phyloP scores from a whole-genome alignment of 345 rosid genomes.

The Ceriops tagal region DNA sequence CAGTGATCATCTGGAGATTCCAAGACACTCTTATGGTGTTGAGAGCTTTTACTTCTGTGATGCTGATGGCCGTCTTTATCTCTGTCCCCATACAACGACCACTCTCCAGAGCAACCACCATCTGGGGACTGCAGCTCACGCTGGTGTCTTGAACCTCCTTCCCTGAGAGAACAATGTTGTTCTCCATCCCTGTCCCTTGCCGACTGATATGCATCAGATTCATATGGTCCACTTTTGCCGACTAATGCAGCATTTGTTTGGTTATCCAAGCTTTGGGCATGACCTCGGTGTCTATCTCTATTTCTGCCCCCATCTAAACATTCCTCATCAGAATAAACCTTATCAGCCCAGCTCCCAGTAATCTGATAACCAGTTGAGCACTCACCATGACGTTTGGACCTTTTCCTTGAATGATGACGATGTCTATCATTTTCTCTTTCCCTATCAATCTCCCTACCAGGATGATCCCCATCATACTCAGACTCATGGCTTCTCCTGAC shows the following conservation, averaged over 20 bases:
- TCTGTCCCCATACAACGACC: slow-evolving; percentile 16
- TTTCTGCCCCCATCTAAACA: slow-evolving; percentile 22
- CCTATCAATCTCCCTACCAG: slow-evolving; percentile 23
- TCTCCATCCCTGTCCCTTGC: slow-evolving; percentile 22
- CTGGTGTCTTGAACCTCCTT: slow-evolving; percentile 28
- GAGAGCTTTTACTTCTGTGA: slow-evolving; percentile 17
- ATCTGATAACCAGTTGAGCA: slow-evolving; percentile 23
- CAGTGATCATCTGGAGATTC: slow-evolving; percentile 19
- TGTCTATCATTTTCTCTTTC: slow-evolving; percentile 24
- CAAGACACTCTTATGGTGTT: slow-evolving; percentile 9
- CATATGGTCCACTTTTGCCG: slow-evolving; percentile 9
- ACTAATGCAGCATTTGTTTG: slow-evolving; percentile 1
- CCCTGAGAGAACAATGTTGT: neutral
- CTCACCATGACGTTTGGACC: slow-evolving; percentile 21
- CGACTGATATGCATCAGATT: slow-evolving; percentile 14
- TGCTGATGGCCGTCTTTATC: slow-evolving; percentile 17
- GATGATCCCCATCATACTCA: slow-evolving; percentile 34
- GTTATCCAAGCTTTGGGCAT: slow-evolving; percentile 14
- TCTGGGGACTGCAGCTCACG: slow-evolving; percentile 22
- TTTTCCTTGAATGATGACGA: slow-evolving; percentile 8
- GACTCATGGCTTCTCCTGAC: slow-evolving; percentile 27
- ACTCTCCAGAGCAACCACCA: slow-evolving; percentile 15
- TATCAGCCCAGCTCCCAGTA: slow-evolving; percentile 15
- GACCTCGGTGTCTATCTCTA: slow-evolving; percentile 1
- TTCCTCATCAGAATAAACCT: slow-evolving; percentile 29